Evolutionary conservation across 2,329 filamentous ascomycete genomes (phyloP).

Genomic region (Aspergillus fructus): DNA sequence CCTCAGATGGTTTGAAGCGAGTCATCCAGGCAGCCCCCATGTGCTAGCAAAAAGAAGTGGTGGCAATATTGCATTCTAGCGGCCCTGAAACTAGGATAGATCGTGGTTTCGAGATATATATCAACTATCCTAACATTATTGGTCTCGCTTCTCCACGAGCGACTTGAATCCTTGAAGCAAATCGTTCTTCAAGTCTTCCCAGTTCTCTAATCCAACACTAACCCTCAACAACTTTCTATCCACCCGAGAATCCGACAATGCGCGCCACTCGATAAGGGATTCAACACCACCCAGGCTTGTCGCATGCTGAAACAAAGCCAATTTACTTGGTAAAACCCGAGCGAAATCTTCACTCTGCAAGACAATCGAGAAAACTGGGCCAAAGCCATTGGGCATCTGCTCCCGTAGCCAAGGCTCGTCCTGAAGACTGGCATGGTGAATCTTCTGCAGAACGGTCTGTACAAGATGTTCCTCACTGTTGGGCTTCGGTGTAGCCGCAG

Average conservation of each 20-base stretch:
- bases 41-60: too few relatives aligned
- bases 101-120: too few relatives aligned
- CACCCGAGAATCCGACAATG: slow-evolving; percentile 75
- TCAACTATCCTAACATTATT: not conserved
- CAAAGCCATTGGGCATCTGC: slow-evolving; percentile 91
- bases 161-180: slow-evolving; percentile 62
- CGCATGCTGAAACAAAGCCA: slow-evolving; percentile 86
- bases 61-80: too few relatives aligned
- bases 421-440: slow-evolving; percentile 81
- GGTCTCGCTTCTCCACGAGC: not conserved
- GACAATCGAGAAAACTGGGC: slow-evolving; percentile 78
- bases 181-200: slow-evolving; percentile 79
- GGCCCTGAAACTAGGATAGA: too few relatives aligned
- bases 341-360: slow-evolving; percentile 62
- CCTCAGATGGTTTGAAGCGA: too few relatives aligned
- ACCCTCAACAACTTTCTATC: slow-evolving; percentile 73
- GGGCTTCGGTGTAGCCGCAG: slow-evolving; percentile 35
- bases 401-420: slow-evolving; percentile 69
- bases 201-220: slow-evolving; percentile 81
- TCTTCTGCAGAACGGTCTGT: slow-evolving; percentile 55
- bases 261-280: slow-evolving; percentile 93
- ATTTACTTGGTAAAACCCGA: slow-evolving; percentile 68
- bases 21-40: too few relatives aligned
- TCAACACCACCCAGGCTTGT: slow-evolving; percentile 93
- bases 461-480: slow-evolving; percentile 47